Conservation (phyloP, 805 yeast species). For the Teunomyces kruisii region DNA sequence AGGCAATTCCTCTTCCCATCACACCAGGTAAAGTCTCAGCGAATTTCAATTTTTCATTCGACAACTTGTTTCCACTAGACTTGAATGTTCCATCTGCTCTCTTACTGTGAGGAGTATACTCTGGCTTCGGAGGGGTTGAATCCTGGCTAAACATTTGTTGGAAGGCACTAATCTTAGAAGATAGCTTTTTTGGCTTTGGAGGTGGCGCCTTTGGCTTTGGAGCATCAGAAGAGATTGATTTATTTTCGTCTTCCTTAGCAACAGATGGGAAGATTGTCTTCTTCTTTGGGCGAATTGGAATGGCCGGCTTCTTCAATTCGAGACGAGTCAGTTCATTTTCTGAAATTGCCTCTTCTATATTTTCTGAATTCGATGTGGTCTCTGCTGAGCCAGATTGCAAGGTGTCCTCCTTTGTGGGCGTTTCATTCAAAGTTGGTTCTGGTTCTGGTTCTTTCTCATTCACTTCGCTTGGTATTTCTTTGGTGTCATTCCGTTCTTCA, state of each 20-base stretch:
- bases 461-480: too few species aligned
- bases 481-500: too few species aligned
- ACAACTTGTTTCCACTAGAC: constrained; percentile 18
- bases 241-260: background rate
- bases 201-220: constrained; percentile 45
- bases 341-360: too few species aligned
- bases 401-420: too few species aligned
- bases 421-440: too few species aligned
- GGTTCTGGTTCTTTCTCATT: too few species aligned
- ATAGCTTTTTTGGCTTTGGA: constrained; percentile 73
- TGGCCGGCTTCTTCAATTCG: constrained; percentile 3
- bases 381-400: too few species aligned
- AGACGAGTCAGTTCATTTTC: background rate
- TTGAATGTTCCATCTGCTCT: background rate
- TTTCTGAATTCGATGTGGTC: too few species aligned
- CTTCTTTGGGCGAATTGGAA: constrained; percentile 15
- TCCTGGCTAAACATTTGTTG: constrained; percentile 64
- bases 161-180: constrained; percentile 77
- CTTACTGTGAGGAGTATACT: constrained; percentile 4
- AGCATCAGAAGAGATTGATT: background rate
- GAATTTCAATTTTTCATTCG: constrained; percentile 45
- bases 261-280: background rate
- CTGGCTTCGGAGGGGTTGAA: constrained; percentile 8
- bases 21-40: constrained; percentile 61
- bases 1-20: constrained; percentile 49